These are phyloP conservation scores for Beauveria asiatica DNA, from an alignment of 2,329 filamentous ascomycete genomes.

Conservation along the genomic window DNA sequence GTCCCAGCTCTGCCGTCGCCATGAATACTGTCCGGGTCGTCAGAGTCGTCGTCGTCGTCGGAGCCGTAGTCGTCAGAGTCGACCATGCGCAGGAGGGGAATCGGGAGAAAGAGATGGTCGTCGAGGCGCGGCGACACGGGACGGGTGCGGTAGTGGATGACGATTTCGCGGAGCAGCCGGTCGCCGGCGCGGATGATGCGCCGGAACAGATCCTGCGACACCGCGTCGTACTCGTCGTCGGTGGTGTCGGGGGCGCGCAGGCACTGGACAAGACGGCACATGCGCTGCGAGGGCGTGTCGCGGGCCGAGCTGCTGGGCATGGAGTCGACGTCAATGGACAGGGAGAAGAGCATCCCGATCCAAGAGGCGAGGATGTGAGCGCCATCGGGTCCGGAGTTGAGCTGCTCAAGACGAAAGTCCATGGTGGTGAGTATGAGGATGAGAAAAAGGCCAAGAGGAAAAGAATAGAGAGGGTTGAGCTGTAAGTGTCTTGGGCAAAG, in stretches of 20 bases:
- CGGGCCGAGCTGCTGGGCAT: background rate
- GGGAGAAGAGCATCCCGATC: constrained; percentile 1
- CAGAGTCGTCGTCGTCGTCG: background rate
- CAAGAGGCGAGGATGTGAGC: background rate
- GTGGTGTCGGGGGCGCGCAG: constrained; percentile 23
- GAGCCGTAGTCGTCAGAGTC: background rate
- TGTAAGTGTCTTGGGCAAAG: too few relatives aligned
- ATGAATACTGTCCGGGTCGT: too few relatives aligned
- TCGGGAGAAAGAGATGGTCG: constrained; percentile 4
- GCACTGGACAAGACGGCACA: constrained; percentile 23
- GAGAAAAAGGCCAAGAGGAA: background rate
- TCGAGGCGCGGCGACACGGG: background rate
- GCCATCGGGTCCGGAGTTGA: background rate
- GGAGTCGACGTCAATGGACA: background rate
- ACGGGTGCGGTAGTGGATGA: background rate
- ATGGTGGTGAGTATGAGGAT: background rate
- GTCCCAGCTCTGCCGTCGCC: too few relatives aligned
- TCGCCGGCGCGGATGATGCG: background rate
- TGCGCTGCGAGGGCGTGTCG: background rate
- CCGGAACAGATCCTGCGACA: background rate
- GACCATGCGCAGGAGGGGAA: background rate
- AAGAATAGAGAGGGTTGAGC: too few relatives aligned
- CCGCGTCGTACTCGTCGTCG: background rate
- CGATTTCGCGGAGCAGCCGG: background rate
- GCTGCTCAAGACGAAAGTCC: constrained; percentile 32